Evolutionary conservation across 257 asterid species (phyloP), one percentile per base, ranked within the genome.

Genomic region (Knoxia roxburghii): DNA sequence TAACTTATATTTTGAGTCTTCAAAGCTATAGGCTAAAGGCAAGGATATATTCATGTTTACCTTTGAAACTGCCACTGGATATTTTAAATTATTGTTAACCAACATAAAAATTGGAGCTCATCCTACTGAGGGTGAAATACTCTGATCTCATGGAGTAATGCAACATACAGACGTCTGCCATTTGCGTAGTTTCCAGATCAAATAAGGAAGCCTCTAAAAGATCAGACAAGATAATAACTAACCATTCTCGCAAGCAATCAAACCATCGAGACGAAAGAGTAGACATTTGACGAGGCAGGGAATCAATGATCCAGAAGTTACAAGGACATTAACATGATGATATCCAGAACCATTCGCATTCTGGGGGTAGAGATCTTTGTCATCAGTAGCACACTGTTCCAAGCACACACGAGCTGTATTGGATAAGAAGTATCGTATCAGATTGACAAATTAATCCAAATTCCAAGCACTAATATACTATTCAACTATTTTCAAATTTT

Each of bases 271-370:
- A 41, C 92, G 84, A 71, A 79, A 88, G 79, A 86, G 87, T 68
- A 90, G 78, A 87, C 97, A 90, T 77, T 93, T 93, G 79, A 84
- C 94, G 71, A 93, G 81, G 87, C 97, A 90, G 73, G 99, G 97
- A 77, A 93, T 68, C 72, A 93, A 86, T 26, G 96, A 81, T 27
- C 97, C 97, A 35, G 97, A 85, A 67, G 99, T 93, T 73, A 93
- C 99, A 37, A 93, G 73, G 67, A 93, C 71, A 69, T 93, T 93
- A 55, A 93, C 90, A 74, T 88, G 82, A 80, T 82, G 83, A 65
- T 35, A 74, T 27, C 73, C 68, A 37, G 73, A 21, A 68, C 69
- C 74, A 63, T 53, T 71, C 29, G 61, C 59, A 45, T 45, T 61
- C 24, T 73, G 61, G 73, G 86, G 58, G 26, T 46, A 43, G 61